Conservation (phyloP, 805 yeast genomes). For the Cyberlindnera xishuangbannaensis region DNA sequence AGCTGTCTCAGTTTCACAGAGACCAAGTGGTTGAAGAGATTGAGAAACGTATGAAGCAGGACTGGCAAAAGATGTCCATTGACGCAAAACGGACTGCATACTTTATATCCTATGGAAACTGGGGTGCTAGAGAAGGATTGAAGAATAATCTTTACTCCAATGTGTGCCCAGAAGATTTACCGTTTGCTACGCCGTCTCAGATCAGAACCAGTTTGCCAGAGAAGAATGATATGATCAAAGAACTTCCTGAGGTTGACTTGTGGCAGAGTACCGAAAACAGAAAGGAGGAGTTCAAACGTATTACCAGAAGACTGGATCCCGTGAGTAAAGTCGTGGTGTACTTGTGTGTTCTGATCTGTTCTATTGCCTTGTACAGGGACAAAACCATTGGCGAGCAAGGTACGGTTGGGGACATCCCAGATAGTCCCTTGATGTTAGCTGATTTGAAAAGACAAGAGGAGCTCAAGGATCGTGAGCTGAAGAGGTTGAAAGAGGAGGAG, state of each 20-base stretch:
- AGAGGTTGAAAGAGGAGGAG: conserved; percentile 12
- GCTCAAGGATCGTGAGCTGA: conserved; percentile 6
- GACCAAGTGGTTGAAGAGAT: conserved; percentile 52
- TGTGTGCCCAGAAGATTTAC: conserved; percentile 52
- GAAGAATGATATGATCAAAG: conserved; percentile 21
- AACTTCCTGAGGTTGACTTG: conserved; percentile 33
- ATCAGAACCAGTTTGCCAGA: conserved; percentile 15
- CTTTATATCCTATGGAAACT: conserved; percentile 60
- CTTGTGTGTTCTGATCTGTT: conserved; percentile 38
- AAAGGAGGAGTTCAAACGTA: conserved; percentile 37
- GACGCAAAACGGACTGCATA: conserved; percentile 52
- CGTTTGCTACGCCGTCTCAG: conserved; percentile 41
- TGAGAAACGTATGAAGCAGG: conserved; percentile 39
- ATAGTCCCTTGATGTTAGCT: conserved; percentile 33
- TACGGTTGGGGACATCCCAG: conserved; percentile 31
- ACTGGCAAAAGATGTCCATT: conserved; percentile 48
- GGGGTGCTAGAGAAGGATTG: conserved; percentile 64
- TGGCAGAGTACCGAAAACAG: conserved; percentile 41
- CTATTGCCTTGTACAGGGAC: conserved; percentile 53
- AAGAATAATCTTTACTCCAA: conserved; percentile 37
- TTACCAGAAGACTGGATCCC: conserved; percentile 49
- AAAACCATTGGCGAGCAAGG: conserved; percentile 39
- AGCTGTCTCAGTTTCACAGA: conserved; percentile 40
- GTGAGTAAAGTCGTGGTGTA: conserved; percentile 49
- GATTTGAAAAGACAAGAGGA: conserved; percentile 27